Base-by-base conservation (phyloP, 2,329 filamentous ascomycete species). In the Knufia petricola region DNA sequence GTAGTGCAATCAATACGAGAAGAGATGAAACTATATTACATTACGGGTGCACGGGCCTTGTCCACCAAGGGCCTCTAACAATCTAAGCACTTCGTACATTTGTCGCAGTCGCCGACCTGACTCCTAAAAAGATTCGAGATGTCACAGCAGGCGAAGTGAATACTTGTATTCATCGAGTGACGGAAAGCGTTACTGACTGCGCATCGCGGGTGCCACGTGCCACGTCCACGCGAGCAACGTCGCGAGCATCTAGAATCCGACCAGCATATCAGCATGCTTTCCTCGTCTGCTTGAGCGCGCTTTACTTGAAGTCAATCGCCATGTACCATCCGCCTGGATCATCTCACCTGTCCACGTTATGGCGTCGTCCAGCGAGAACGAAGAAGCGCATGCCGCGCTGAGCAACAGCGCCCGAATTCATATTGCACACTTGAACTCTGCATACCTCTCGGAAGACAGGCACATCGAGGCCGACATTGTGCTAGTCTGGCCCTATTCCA, bases 401-500 rank as follows among this genome's bases (percentile, higher is more conserved):
- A 20, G n/a, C 17, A 4, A 19, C 26, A 32, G 26, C 24, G 23
- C 24, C 12, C 50, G 38, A 36, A 31, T 55, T 23, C 42, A 52
- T 15, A 69, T 73, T 48, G 64, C 69, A 37, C 57, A 66, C 50
- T 61, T 73, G 17, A 54, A 21, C 13, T 53, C 8, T 51, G 64
- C 13, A 20, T 56, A 23, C 38, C 54, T n/a, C 43, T 57, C 13
- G 48, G 59, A 20, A 58, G 59, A 19, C 28, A 28, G 17, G 41
- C 65, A 62, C 24, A 59, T 95, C 26, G 75, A 78, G 50, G 88
- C 85, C 32, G 73, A 85, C 13, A 79, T 95, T 19, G 90, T 87
- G 7, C 79, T 96, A 30, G 81, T 87, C 50, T 96, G 90, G 89
- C 90, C 90, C 0, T 95, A 87, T 66, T 95, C 85, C 55, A 84